A percentile compares a stretch with the other conserved stretches of the same genome.
Conservation (phyloP, 148 eudicot genomes). For the Talinum fruticosum region DNA sequence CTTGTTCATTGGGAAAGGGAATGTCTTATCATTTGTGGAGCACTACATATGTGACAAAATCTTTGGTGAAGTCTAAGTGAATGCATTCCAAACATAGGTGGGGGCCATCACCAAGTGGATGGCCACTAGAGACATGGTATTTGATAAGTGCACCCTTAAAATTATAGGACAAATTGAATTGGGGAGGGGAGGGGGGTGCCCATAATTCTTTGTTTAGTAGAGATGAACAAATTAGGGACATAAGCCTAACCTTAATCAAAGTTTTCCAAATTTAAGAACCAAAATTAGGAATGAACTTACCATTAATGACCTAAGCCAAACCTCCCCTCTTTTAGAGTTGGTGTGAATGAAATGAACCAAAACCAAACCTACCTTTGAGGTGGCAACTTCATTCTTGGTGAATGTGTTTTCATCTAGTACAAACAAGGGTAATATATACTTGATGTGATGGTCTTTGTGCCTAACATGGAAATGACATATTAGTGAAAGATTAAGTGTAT, state of each 20-base stretch:
- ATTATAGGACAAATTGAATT: neutral
- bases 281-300: neutral
- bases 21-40: neutral
- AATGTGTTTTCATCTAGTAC: conserved; percentile 1
- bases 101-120: neutral
- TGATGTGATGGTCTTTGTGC: neutral
- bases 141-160: neutral
- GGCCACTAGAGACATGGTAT: neutral
- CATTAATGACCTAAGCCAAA: conserved; percentile 23
- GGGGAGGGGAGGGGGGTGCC: neutral
- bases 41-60: conserved; percentile 4
- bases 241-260: conserved; percentile 15
- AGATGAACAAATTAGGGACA: conserved; percentile 3
- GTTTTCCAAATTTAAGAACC: neutral
- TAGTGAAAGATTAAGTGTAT: neutral
- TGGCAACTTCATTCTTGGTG: conserved; percentile 7
- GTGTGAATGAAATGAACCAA: conserved; percentile 16
- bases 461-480: neutral
- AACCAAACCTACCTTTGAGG: conserved; percentile 17
- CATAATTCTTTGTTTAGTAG: neutral
- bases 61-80: neutral
- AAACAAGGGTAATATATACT: neutral
- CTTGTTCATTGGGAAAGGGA: neutral
- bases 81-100: neutral
- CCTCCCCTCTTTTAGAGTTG: neutral